Base-by-base conservation (phyloP, 2,329 filamentous ascomycete genomes). In the Penicillium oxalicum region DNA sequence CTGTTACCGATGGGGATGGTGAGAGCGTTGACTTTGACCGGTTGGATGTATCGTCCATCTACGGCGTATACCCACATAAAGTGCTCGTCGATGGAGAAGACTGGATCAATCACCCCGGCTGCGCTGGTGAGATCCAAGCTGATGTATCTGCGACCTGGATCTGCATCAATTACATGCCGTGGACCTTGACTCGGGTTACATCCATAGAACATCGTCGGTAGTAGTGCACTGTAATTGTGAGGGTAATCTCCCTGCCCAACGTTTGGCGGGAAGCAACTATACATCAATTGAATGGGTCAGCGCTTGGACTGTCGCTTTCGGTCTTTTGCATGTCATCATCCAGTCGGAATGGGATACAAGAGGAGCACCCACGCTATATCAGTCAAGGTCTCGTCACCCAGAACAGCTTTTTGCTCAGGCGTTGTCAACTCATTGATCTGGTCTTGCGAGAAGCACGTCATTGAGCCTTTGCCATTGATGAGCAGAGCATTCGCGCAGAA, bases 401-500 rank as follows among this genome's bases (percentile, higher is more conserved):
- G 36, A 1, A 47, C 34, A 0, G 11, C 7, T 27, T 39, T 52
- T 28, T 57, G 56, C 1, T 37, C 40, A 3, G 36, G 11, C 3
- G 65, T 67, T 0, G 66, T 69, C 41, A 68, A 69, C 2, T 67
- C 58, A 28, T 70, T 63, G 32, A 64, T 56, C 24, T 54, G 47
- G 5, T 52, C 53, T 11, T 51, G 56, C 4, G 58, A 43, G 1
- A 61, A 49, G 29, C 63, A 65, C 11, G 53, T 55, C 7, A 62
- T 49, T 3, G 64, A 64, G 1, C 65, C 65, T 44, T 81, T 79
- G 25, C 82, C 82, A 49, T 86, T 84, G 44, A 85, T 71, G 9
- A 85, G 64, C 11, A 86, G 68, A 0, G 80, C 76, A 57, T 84
- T 81, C 52, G 79, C 79, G 66, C 82, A 85, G 0, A 73, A 70